Base-by-base conservation (phyloP, 148 eudicot genomes). In the Chenopodium suecicum region DNA sequence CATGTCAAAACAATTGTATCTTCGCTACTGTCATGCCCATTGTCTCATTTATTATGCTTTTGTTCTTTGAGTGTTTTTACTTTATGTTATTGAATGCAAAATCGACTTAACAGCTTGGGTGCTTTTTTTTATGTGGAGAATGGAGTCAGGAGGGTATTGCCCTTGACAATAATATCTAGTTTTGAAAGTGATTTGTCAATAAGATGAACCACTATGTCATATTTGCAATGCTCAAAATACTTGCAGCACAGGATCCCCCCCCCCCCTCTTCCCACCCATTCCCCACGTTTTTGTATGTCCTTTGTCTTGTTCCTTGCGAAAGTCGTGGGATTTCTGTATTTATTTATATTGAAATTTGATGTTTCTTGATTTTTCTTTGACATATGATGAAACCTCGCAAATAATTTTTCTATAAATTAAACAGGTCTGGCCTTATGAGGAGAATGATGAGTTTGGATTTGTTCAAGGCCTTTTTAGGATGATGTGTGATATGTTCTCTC, bases 341-440 rank as follows among this genome's bases (percentile, higher is more conserved):
- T 31, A 22, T 9, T n/a, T 10, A 20, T 8, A 60, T 76, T 20
- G 4, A 60, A 34, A 1, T 72, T 50, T 32, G 37, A 29, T 58
- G 29, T n/a, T 76, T 76, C 41, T 14, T 60, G n/a, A 32, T 58
- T 37, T 23, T 14, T 5, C 17, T 47, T 27, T n/a, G 31, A 46
- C 10, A 64, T 44, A 22, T 9, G 23, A n/a, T 44, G 37, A 10
- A 69, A 44, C 12, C 76, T 69, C 16, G 69, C 29, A 47, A n/a
- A 20, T 62, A 19, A 56, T 16, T 4, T 17, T 54, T 56, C 62
- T 68, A 32, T 20, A 47, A 41, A 47, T 81, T 47, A 7, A 73
- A 16, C 85, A 96, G 99, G 94, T 90, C 73, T 96, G 99, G 99
- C 97, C 99, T 56, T 96, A 92, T 83, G 99, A 92, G 73, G 98